phyloP scores from a whole-genome alignment of 2,329 filamentous ascomycete genomes.

The Talaromyces sp. region DNA sequence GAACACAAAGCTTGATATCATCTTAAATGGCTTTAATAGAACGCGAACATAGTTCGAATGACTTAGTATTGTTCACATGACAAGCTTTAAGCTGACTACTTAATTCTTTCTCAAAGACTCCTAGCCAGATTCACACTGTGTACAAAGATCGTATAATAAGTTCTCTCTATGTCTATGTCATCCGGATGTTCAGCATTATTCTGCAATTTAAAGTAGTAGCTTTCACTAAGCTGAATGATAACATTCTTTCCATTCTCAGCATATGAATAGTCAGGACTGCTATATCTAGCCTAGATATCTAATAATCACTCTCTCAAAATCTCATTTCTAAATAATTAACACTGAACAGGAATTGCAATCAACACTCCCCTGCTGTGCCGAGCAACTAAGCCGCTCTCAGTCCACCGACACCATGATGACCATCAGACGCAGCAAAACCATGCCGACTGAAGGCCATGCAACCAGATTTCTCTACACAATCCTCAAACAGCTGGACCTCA shows the following conservation, averaged over 20 bases:
- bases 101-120: not conserved
- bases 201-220: not conserved
- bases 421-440: constrained; percentile 40
- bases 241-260: not conserved
- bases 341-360: not conserved
- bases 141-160: not conserved
- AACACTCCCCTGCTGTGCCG: not conserved
- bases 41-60: not conserved
- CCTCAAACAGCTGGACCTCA: constrained; percentile 54
- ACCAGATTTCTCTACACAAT: constrained; percentile 55
- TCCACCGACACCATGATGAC: constrained; percentile 27
- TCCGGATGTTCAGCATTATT: not conserved
- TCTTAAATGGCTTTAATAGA: not conserved
- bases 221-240: not conserved
- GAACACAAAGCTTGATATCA: not conserved
- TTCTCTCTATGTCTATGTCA: not conserved
- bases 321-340: not conserved
- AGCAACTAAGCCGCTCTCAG: not conserved
- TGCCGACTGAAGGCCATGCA: constrained; percentile 50
- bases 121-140: not conserved
- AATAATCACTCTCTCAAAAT: not conserved
- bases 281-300: not conserved
- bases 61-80: not conserved
- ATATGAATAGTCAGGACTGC: not conserved
- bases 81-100: not conserved